A percentile compares a stretch with the other conserved stretches of the same genome.
These are phyloP conservation scores for Phytophthora aleatoria DNA, from an alignment of 352 stramenopile genomes.

Conservation along the genomic window DNA sequence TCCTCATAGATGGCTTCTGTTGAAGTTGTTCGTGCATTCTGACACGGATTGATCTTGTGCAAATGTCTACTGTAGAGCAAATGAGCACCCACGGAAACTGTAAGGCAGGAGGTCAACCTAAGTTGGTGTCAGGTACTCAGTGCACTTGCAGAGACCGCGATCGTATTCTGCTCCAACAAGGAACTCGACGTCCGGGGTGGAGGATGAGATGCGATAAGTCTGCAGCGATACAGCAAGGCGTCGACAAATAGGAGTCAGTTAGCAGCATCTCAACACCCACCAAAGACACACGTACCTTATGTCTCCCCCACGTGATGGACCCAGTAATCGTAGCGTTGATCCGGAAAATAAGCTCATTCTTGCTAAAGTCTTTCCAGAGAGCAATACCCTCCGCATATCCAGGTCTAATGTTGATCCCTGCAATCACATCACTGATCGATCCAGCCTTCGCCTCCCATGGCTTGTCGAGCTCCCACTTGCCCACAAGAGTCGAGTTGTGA, in stretches of 20 bases:
- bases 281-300: slow-evolving; percentile 60
- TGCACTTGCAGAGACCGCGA: slow-evolving; percentile 83
- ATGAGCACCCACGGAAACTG: slow-evolving; percentile 5
- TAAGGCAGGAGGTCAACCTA: slow-evolving; percentile 18
- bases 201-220: slow-evolving; percentile 85
- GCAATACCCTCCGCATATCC: slow-evolving; percentile 65
- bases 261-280: not conserved
- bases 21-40: not conserved
- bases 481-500: slow-evolving; percentile 73
- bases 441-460: slow-evolving; percentile 70
- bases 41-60: not conserved
- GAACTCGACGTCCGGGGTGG: slow-evolving; percentile 80
- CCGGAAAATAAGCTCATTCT: slow-evolving; percentile 76
- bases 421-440: slow-evolving; percentile 81
- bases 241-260: not conserved
- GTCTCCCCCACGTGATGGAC: slow-evolving; percentile 79
- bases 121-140: slow-evolving; percentile 67
- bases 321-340: slow-evolving; percentile 83
- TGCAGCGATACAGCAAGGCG: slow-evolving; percentile 21
- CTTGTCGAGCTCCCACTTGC: slow-evolving; percentile 72
- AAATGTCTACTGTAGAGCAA: slow-evolving; percentile 13
- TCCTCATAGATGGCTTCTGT: slow-evolving; percentile 13
- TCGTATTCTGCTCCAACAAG: slow-evolving; percentile 88
- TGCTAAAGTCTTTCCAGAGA: slow-evolving; percentile 75
- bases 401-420: slow-evolving; percentile 71